Percentiles rank a stretch among this genome's conserved stretches.
Evolutionary conservation across 2,329 filamentous ascomycete species (phyloP).

Genomic region (Coniochaeta prunicola): DNA sequence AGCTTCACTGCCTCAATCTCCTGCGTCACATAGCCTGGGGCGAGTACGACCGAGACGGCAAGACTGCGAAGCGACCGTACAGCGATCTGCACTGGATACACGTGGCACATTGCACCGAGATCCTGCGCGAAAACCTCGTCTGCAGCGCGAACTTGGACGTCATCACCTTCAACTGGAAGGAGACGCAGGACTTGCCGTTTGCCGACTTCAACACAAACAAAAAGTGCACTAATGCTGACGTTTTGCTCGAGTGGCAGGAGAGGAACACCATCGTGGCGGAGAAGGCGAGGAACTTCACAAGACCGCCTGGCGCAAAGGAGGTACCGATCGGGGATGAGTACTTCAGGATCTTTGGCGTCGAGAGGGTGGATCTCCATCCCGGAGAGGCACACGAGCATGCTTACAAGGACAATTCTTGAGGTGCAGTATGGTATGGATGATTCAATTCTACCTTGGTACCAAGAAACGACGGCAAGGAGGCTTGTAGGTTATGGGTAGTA

Average conservation of each 20-base stretch:
- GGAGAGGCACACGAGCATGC: neutral
- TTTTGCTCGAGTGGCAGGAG: constrained; percentile 9
- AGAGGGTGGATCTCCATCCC: neutral
- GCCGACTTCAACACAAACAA: constrained; percentile 23
- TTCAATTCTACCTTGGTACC: no score
- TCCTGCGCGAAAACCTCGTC: constrained; percentile 21
- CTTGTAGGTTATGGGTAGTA: no score
- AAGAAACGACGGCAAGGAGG: no score
- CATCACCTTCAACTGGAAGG: constrained; percentile 23
- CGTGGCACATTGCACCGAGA: constrained; percentile 21
- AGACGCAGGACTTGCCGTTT: constrained; percentile 19
- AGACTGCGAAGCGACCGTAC: constrained; percentile 6
- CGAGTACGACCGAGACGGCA: constrained; percentile 3
- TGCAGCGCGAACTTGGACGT: constrained; percentile 22
- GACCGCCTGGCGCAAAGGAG: neutral
- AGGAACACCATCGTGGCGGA: constrained; percentile 6
- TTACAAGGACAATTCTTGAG: no score
- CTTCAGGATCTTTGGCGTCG: constrained; percentile 2
- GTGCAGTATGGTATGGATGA: no score
- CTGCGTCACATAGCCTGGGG: constrained; percentile 15
- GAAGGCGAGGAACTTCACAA: constrained; percentile 1
- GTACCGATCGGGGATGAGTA: constrained; percentile 1
- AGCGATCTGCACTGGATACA: constrained; percentile 11
- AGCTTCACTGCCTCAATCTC: constrained; percentile 28
- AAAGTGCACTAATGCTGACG: constrained; percentile 22